phyloP scores from a whole-genome alignment of 1,284 basidiomycete genomes.

The Ganoderma meredithae region DNA sequence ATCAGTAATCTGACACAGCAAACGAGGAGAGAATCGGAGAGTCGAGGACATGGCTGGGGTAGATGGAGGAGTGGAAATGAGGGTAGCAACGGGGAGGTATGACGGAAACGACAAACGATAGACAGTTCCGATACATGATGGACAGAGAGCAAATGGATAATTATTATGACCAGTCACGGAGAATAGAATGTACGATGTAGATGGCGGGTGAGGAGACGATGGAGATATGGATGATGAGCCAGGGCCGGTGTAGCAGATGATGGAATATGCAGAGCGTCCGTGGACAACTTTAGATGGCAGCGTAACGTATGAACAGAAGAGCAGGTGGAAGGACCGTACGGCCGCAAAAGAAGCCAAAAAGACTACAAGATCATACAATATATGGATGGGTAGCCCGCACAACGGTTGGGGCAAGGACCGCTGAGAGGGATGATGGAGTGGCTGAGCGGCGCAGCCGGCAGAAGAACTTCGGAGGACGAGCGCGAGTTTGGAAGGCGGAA shows the following conservation, averaged over 20 bases:
- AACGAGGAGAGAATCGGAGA: constrained; percentile 12
- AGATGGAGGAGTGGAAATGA: neutral
- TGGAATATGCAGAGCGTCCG: constrained; percentile 29
- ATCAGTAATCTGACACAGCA: constrained; percentile 27
- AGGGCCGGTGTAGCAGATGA: constrained; percentile 15
- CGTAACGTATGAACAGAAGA: constrained; percentile 28
- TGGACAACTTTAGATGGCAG: constrained; percentile 32
- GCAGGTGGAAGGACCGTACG: constrained; percentile 23
- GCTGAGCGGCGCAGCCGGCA: constrained; percentile 21
- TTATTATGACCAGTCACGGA: constrained; percentile 19
- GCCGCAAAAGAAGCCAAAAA: constrained; percentile 24
- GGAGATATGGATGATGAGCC: constrained; percentile 1
- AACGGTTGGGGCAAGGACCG: constrained; percentile 5
- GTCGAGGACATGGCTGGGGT: neutral
- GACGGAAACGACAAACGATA: constrained; percentile 16
- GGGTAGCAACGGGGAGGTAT: constrained; percentile 1
- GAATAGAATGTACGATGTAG: constrained; percentile 23
- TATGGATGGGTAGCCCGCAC: constrained; percentile 21
- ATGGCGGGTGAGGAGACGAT: neutral
- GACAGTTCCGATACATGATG: constrained; percentile 32
- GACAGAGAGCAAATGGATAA: constrained; percentile 29
- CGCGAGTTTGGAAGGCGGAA: constrained; percentile 1
- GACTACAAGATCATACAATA: constrained; percentile 35
- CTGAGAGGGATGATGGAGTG: neutral
- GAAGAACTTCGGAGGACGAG: neutral